These are phyloP conservation scores for Ophiostoma triangulosporum DNA, from an alignment of 2,329 filamentous ascomycete genomes.

Conservation along the genomic window DNA sequence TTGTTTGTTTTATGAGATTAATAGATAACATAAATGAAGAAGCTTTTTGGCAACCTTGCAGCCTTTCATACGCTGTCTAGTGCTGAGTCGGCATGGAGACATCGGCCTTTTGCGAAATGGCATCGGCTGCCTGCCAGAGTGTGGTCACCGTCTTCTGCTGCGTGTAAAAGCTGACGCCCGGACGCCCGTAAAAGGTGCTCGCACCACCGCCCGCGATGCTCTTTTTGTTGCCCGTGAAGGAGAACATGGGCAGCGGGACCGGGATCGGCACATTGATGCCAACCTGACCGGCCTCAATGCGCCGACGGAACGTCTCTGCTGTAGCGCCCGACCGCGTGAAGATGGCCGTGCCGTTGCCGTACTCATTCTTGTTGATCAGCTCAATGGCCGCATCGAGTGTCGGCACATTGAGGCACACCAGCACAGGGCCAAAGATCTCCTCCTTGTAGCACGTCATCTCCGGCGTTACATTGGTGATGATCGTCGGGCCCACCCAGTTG, in stretches of 20 bases:
- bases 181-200: constrained; percentile 89
- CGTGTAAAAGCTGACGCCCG: constrained; percentile 88
- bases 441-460: constrained; percentile 76
- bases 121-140: constrained; percentile 77
- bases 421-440: constrained; percentile 75
- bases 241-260: constrained; percentile 58
- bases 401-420: constrained; percentile 66
- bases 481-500: constrained; percentile 74
- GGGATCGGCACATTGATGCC: constrained; percentile 76
- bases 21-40: too few species aligned
- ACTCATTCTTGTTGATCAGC: constrained; percentile 74
- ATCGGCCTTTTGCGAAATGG: constrained; percentile 68
- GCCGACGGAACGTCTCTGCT: constrained; percentile 63
- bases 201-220: constrained; percentile 82
- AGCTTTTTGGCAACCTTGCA: too few species aligned
- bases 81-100: constrained; percentile 63
- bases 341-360: constrained; percentile 76
- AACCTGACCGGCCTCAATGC: constrained; percentile 75
- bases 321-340: constrained; percentile 69
- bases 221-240: constrained; percentile 72
- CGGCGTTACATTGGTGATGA: constrained; percentile 67
- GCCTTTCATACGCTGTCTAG: too few species aligned
- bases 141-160: constrained; percentile 96
- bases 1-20: too few species aligned
- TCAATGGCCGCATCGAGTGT: constrained; percentile 70